A percentile compares a stretch with the other conserved stretches of the same genome.
Evolutionary conservation across 495 filamentous ascomycete species (phyloP).

Genomic region (Rostrohypoxylon terebratum): DNA sequence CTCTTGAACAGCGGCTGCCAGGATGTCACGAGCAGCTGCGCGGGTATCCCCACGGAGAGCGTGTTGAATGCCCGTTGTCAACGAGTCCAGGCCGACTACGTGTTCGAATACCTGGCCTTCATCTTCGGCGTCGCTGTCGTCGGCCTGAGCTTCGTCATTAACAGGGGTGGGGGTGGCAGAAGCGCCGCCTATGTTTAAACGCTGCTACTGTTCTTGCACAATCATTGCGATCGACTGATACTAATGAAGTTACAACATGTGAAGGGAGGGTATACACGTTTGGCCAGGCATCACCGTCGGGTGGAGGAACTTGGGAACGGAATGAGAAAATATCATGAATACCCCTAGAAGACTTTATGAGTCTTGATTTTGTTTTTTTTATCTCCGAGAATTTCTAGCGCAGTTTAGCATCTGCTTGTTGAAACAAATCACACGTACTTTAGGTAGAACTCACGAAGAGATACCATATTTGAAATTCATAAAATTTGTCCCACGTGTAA

Average conservation of each 20-base stretch:
- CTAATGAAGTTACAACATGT: neutral
- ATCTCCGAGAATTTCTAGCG: neutral
- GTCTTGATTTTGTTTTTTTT: neutral
- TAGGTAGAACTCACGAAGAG: neutral
- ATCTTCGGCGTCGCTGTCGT: conserved; percentile 44
- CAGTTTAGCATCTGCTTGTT: neutral
- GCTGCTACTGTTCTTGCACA: neutral
- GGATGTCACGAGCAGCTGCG: conserved; percentile 28
- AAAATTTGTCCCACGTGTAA: neutral
- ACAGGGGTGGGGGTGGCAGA: conserved; percentile 10
- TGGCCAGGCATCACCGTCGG: neutral
- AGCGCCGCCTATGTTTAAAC: conserved; percentile 22
- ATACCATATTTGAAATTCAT: neutral
- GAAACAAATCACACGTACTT: neutral
- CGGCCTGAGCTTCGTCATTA: conserved; percentile 26
- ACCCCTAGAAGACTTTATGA: neutral
- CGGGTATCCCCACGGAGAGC: conserved; percentile 20
- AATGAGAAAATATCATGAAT: neutral
- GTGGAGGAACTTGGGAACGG: neutral
- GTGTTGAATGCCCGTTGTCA: conserved; percentile 48
- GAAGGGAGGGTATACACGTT: neutral
- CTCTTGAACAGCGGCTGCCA: conserved; percentile 54
- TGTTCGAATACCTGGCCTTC: conserved; percentile 54
- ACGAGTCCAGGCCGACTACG: conserved; percentile 50
- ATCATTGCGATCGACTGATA: neutral